phyloP scores from a whole-genome alignment of 371 early-diverging fungal species.

The Syncephalastrum racemosum region DNA sequence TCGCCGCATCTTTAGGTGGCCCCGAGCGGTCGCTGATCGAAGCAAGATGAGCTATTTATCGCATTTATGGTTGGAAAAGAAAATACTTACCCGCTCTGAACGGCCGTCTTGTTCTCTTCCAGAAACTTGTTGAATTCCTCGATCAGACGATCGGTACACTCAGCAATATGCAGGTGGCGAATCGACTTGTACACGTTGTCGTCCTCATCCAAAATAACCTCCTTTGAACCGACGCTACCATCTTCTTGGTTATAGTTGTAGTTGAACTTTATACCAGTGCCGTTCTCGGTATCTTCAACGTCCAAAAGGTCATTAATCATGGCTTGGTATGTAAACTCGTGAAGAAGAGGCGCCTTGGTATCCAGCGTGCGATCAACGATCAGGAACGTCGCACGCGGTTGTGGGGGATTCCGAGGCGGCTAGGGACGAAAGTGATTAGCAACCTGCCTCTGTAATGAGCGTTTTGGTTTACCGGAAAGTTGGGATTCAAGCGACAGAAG shows the following conservation, averaged over 20 bases:
- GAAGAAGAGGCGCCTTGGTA: slow-evolving; percentile 82
- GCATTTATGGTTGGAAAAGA: neutral
- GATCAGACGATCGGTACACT: slow-evolving; percentile 81
- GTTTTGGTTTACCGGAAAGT: slow-evolving; percentile 54
- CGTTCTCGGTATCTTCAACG: slow-evolving; percentile 60
- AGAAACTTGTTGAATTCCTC: slow-evolving; percentile 82
- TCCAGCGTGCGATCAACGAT: slow-evolving; percentile 92
- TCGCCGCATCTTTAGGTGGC: slow-evolving; percentile 56
- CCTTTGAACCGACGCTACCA: slow-evolving; percentile 50
- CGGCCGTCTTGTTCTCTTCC: slow-evolving; percentile 55
- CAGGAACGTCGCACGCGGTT: slow-evolving; percentile 74
- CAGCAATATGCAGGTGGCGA: slow-evolving; percentile 94
- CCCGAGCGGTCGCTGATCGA: slow-evolving; percentile 18
- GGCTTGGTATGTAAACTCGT: slow-evolving; percentile 95
- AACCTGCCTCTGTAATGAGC: neutral
- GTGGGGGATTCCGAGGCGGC: slow-evolving; percentile 47
- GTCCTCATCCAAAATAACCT: slow-evolving; percentile 67
- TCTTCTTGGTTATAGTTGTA: slow-evolving; percentile 55
- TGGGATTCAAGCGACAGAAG: slow-evolving; percentile 55
- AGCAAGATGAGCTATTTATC: neutral
- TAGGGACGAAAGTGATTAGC: slow-evolving; percentile 10
- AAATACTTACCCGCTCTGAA: slow-evolving; percentile 37
- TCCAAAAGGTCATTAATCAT: slow-evolving; percentile 86
- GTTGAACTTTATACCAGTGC: slow-evolving; percentile 58
- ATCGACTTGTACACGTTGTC: slow-evolving; percentile 81